Evolutionary conservation across 164 flowering plant genomes (phyloP).

Genomic region (Stephania yunnanensis): DNA sequence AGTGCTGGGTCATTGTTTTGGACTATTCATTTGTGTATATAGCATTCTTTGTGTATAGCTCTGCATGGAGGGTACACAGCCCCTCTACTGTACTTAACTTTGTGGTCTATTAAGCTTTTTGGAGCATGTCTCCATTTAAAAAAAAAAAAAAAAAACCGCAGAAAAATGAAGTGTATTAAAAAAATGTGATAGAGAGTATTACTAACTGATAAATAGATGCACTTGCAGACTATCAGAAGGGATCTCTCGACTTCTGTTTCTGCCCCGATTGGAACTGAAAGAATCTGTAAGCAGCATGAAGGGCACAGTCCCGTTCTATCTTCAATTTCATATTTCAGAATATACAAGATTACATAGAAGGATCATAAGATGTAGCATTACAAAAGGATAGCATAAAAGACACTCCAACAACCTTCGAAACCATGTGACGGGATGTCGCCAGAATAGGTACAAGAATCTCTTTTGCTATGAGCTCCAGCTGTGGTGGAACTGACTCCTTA

Average conservation of each 20-base stretch:
- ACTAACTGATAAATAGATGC: conserved; percentile 71
- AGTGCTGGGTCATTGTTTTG: too few species aligned
- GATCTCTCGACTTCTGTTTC: conserved; percentile 45
- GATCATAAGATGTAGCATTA: not conserved
- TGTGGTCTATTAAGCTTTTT: too few species aligned
- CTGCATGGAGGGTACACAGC: too few species aligned
- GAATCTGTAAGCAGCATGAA: conserved; percentile 34
- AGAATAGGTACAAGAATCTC: conserved; percentile 66
- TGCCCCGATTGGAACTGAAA: conserved; percentile 13
- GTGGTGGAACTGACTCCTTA: conserved; percentile 79
- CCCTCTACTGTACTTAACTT: too few species aligned
- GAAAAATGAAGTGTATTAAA: not conserved
- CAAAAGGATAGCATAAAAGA: not conserved
- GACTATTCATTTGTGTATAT: not conserved
- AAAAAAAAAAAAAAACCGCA: not conserved
- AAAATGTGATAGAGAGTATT: not conserved
- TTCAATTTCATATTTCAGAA: not conserved
- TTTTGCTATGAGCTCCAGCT: conserved; percentile 53
- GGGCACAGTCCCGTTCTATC: conserved; percentile 8
- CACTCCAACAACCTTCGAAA: conserved; percentile 41
- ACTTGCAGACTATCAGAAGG: conserved; percentile 63
- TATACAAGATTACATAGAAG: not conserved
- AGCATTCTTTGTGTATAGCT: too few species aligned
- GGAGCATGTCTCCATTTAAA: too few species aligned
- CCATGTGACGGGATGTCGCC: conserved; percentile 38